Conservation (phyloP, 106 monocot species). For the Platanthera guangdongensis region DNA sequence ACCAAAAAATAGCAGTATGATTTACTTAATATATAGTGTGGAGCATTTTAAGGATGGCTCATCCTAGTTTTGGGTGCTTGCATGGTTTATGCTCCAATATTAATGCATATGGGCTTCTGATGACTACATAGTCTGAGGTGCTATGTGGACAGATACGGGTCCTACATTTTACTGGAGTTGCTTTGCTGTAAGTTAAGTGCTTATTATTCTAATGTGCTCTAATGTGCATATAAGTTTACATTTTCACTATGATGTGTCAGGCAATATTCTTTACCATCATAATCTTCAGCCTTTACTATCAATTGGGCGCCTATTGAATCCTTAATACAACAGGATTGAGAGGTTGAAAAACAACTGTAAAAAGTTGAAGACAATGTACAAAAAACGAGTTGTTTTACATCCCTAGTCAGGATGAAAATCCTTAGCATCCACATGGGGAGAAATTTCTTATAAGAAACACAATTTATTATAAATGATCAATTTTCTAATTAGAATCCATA, state of each 20-base stretch:
- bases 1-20: neutral
- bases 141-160: slow-evolving; percentile 91
- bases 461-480: too few relatives aligned
- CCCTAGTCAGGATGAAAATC: too few relatives aligned
- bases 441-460: too few relatives aligned
- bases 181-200: neutral
- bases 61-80: slow-evolving; percentile 50
- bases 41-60: slow-evolving; percentile 52
- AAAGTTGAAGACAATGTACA: too few relatives aligned
- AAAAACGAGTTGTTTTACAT: too few relatives aligned
- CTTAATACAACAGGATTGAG: too few relatives aligned
- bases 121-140: slow-evolving; percentile 58
- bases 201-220: neutral
- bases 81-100: slow-evolving; percentile 62
- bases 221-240: neutral
- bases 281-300: neutral
- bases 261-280: neutral
- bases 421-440: too few relatives aligned
- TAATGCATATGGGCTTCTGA: slow-evolving; percentile 46
- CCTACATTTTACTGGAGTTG: slow-evolving; percentile 24
- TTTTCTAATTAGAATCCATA: too few relatives aligned
- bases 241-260: neutral
- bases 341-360: too few relatives aligned
- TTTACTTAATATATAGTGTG: slow-evolving; percentile 8
- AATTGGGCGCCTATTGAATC: neutral